phyloP scores from a whole-genome alignment of 2,329 filamentous ascomycete species.

The Aureobasidium uvarum region DNA sequence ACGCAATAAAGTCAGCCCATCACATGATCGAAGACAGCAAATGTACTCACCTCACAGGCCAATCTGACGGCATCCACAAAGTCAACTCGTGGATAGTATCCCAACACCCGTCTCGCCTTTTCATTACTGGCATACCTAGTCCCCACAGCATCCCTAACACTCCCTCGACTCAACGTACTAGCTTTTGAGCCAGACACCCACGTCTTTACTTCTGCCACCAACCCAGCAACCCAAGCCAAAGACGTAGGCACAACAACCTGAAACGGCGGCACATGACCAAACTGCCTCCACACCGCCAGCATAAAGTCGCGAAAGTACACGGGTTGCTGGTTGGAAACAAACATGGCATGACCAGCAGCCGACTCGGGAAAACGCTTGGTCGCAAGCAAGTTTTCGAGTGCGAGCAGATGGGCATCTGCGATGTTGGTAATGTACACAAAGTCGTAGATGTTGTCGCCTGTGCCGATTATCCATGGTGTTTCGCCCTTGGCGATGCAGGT shows the following conservation, averaged over 20 bases:
- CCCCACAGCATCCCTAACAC: constrained; percentile 55
- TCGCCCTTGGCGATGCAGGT: constrained; percentile 66
- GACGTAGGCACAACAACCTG: constrained; percentile 50
- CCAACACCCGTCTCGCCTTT: constrained; percentile 53
- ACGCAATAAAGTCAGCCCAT: neutral
- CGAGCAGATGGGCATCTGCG: constrained; percentile 78
- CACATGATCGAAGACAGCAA: neutral
- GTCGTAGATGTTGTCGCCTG: constrained; percentile 68
- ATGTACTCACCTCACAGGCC: constrained; percentile 44
- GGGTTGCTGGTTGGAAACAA: constrained; percentile 86
- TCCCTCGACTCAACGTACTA: constrained; percentile 53
- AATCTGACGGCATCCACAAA: constrained; percentile 53
- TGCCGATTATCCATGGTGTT: constrained; percentile 76
- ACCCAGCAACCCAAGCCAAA: constrained; percentile 51
- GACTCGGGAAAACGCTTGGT: constrained; percentile 46
- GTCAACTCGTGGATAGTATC: constrained; percentile 52
- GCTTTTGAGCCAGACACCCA: constrained; percentile 47
- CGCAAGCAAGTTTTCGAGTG: constrained; percentile 67
- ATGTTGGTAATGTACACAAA: constrained; percentile 69
- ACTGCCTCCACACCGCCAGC: constrained; percentile 69
- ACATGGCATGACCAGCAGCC: constrained; percentile 76
- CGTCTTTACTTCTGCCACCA: constrained; percentile 48
- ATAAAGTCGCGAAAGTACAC: constrained; percentile 91
- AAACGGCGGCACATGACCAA: constrained; percentile 54
- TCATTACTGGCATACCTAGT: constrained; percentile 54